Base-by-base conservation (phyloP, 176 grass and related monocot genomes). In the Rhynchospora tenuis region DNA sequence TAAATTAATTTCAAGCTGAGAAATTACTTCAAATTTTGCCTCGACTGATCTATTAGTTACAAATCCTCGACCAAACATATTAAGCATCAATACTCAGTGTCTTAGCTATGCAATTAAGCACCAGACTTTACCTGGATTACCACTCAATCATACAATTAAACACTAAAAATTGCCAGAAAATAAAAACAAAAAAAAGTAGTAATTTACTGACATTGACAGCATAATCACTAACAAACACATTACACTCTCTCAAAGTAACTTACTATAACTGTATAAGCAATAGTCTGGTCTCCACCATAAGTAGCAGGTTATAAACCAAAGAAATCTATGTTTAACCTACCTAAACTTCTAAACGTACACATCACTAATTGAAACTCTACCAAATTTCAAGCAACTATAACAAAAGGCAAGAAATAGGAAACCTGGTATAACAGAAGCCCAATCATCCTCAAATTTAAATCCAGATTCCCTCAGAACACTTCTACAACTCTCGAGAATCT, bases 371-470 rank as follows among this genome's bases (percentile, higher is more conserved):
- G 58, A 9, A 47, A 57, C 66, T 86, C 20, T 28, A 46, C 63
- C 63, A 0, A 38, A 45, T 15, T 44, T 5, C 16, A 33, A 24
- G 69, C 33, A 56, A 85, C n/a, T 33, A 57, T 13, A 59, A 63
- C 7, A 19, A 62, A 24, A 67, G 31, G 6, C 6, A 67, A 64
- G 56, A 44, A 48, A 47, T 73, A 48, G 19, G 9, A 38, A 83
- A 96, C 93, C 95, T 91, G 89, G 69, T 80, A 98, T 95, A 75
- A 95, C 91, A 82, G 92, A 81, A 43, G 85, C 95, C 92, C 95
- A 95, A 9, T 93, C 76, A 45, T 98, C 80, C 60, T 90, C 78
- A 63, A 98, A 98, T 2, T 60, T 83, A 85, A 98, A 94, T 17
- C 84, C 90, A 47, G 89, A 91, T 33, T 86, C 67, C 79, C 89